Base-by-base conservation (phyloP, 2,329 filamentous ascomycete species). In the Pseudonectria foliicola region DNA sequence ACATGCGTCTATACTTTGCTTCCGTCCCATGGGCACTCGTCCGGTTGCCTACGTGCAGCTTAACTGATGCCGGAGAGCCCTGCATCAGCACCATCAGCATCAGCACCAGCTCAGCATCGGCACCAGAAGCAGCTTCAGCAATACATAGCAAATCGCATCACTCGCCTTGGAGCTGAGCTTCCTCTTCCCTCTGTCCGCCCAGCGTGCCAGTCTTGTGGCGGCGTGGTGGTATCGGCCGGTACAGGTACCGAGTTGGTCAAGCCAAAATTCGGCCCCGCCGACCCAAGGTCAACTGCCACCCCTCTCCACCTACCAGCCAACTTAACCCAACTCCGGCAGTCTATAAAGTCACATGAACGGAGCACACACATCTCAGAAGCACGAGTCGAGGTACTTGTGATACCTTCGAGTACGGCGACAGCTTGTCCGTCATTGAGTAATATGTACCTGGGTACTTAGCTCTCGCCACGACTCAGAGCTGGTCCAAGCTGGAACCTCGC, bases 241-340 rank as follows among this genome's bases (percentile, higher is more conserved):
- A 37, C 33, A 31, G 35, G 27, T 24, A 40, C 30, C 30, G 37
- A 31, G 33, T 33, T 21, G 33, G 27, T 29, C 27, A 26, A 29
- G 35, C 33, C 33, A 35, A 31, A 42, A 40, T 43, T 52, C 50
- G 50, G 50, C 45, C 47, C 48, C 45, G 44, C 50, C 50, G 50
- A 35, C 36, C 38, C 28, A 46, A 53, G 47, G 48, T 48, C 45
- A 52, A 53, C 50, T 52, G 50, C 50, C 50, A 53, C 50, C 41
- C 42, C 40, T 40, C 38, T 25, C 23, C 35, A 45, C 37, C 50
- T 49, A 15, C 27, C 15, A 13, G 27, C 18, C 18, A 21, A 21
- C 18, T 21, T 21, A 52, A 46, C 30, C 49, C 49, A 52, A 52
- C 47, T 52, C 49, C 49, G 49, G 49, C 46, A 28, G 39, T 35